These are phyloP conservation scores for Carallia brachiata DNA, from an alignment of 345 rosid species.

Conservation along the genomic window DNA sequence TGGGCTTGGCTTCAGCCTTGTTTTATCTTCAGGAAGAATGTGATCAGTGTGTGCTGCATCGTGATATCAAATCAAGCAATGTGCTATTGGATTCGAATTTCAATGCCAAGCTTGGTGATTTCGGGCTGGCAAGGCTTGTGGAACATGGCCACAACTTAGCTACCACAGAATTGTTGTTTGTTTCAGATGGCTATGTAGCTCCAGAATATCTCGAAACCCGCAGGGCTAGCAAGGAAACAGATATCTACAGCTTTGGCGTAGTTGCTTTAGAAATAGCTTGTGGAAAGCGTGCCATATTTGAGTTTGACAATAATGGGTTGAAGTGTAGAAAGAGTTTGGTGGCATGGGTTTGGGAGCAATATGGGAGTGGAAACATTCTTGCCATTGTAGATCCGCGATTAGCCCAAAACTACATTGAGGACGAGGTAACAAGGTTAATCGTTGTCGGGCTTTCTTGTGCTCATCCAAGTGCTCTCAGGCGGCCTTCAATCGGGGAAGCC, in stretches of 20 bases:
- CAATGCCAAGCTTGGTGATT: conserved; percentile 37
- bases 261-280: conserved; percentile 27
- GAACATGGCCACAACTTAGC: conserved; percentile 26
- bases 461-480: conserved; percentile 3
- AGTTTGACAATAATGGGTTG: conserved; percentile 1
- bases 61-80: conserved; percentile 34
- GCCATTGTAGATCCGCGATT: conserved; percentile 10
- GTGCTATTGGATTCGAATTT: conserved; percentile 25
- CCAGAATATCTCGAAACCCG: conserved; percentile 3
- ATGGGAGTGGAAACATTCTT: conserved; percentile 4
- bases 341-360: conserved; percentile 25
- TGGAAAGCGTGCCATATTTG: not conserved
- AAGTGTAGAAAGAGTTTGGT: not conserved
- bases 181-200: conserved; percentile 30
- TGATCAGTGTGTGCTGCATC: conserved; percentile 25
- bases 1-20: conserved; percentile 27
- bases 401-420: not conserved
- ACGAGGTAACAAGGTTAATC: conserved; percentile 22
- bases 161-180: conserved; percentile 20
- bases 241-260: conserved; percentile 24
- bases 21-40: conserved; percentile 29
- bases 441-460: conserved; percentile 23
- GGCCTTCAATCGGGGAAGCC: conserved; percentile 27
- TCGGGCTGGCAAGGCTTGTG: conserved; percentile 37
- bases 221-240: conserved; percentile 15